phyloP scores from a whole-genome alignment of 1,139 yeast genomes.

The Meyerozyma elateridarum region DNA sequence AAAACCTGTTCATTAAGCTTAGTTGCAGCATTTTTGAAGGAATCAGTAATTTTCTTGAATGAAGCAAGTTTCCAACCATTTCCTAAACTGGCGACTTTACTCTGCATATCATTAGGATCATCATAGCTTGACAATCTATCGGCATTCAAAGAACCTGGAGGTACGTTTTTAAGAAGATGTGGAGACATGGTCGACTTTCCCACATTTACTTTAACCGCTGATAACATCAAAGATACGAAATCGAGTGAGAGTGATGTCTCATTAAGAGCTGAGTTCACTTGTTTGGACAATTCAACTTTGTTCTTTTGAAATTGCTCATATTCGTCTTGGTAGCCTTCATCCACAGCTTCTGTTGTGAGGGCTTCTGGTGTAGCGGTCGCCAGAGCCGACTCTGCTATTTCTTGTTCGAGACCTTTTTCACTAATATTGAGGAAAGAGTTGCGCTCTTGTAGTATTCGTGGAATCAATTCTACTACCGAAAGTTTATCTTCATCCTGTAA shows the following conservation, averaged over 20 bases:
- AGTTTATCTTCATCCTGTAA: conserved; percentile 24
- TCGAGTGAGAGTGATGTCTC: conserved; percentile 87
- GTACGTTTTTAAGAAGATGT: conserved; percentile 69
- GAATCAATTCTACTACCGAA: conserved; percentile 37
- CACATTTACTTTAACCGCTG: conserved; percentile 79
- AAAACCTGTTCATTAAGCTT: conserved; percentile 50
- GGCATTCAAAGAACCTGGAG: conserved; percentile 75
- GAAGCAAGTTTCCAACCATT: conserved; percentile 87
- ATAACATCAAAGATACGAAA: conserved; percentile 75
- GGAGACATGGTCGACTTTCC: conserved; percentile 90
- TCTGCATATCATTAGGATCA: conserved; percentile 15
- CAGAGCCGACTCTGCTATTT: conserved; percentile 13
- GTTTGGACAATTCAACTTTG: conserved; percentile 51
- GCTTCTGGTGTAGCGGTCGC: conserved; percentile 6
- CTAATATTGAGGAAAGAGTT: conserved; percentile 44
- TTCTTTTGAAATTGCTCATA: conserved; percentile 49
- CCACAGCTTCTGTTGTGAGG: conserved; percentile 9
- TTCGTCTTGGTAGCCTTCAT: conserved; percentile 11
- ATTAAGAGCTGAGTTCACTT: conserved; percentile 68
- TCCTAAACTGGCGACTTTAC: conserved; percentile 43
- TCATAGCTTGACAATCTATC: conserved; percentile 43
- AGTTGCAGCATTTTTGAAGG: conserved; percentile 48
- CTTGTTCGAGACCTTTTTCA: conserved; percentile 50
- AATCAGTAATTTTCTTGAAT: conserved; percentile 48
- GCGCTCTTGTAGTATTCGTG: conserved; percentile 36